These are phyloP conservation scores for Chlamydomonas sp. DNA, from an alignment of 139 green algal species.

Conservation along the genomic window DNA sequence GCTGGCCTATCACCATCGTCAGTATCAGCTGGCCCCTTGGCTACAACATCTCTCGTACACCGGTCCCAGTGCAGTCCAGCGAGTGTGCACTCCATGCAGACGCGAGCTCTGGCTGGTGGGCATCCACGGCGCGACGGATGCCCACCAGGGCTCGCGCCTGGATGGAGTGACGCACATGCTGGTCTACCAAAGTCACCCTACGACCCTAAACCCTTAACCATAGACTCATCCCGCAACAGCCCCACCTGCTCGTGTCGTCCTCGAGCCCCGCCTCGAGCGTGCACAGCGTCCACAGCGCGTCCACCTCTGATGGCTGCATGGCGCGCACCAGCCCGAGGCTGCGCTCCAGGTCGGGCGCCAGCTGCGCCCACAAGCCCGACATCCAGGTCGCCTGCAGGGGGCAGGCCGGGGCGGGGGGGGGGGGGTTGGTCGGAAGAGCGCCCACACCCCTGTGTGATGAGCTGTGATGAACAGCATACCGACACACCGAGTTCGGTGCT, in stretches of 20 bases:
- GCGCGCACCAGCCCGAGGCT: constrained; percentile 22
- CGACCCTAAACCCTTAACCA: too few relatives aligned
- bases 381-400: constrained; percentile 25
- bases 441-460: too few relatives aligned
- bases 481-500: constrained; percentile 5
- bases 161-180: too few relatives aligned
- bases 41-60: neutral
- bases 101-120: too few relatives aligned
- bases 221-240: too few relatives aligned
- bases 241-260: constrained; percentile 14
- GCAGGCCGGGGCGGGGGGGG: too few relatives aligned
- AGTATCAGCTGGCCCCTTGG: neutral
- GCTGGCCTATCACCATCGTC: too few relatives aligned
- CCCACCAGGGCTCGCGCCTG: too few relatives aligned
- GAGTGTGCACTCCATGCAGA: too few relatives aligned
- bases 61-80: too few relatives aligned
- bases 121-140: too few relatives aligned
- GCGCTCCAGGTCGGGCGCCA: constrained; percentile 25
- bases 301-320: constrained; percentile 35
- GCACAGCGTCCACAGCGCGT: constrained; percentile 52
- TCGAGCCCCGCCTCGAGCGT: constrained; percentile 31
- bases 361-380: constrained; percentile 19
- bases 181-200: too few relatives aligned
- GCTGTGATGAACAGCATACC: neutral
- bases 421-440: neutral